phyloP scores from a whole-genome alignment of 2,329 filamentous ascomycete species.

The Trichoderma atroviride region DNA sequence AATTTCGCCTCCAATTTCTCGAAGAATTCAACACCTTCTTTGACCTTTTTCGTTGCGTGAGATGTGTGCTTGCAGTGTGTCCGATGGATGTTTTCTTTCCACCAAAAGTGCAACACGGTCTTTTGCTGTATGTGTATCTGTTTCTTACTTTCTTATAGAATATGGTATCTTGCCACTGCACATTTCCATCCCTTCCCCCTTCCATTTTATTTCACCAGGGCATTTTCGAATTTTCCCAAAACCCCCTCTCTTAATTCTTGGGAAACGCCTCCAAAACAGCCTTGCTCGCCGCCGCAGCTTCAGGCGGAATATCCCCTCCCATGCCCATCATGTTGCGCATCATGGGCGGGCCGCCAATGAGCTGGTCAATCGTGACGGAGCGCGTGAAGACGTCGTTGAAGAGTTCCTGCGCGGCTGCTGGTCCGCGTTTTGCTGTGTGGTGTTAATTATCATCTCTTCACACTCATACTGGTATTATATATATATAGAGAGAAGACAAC shows the following conservation, averaged over 20 bases:
- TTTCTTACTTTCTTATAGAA: not conserved
- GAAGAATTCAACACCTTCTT: not conserved
- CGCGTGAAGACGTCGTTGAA: constrained; percentile 39
- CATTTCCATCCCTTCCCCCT: too few relatives aligned
- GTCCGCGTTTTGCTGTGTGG: constrained; percentile 16
- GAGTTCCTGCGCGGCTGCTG: constrained; percentile 33
- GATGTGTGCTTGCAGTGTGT: not conserved
- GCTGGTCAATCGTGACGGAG: constrained; percentile 38
- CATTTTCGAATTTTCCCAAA: too few relatives aligned
- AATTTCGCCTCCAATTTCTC: not conserved
- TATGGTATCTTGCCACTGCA: not conserved
- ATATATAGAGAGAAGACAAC: not conserved
- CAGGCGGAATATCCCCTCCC: constrained; percentile 36
- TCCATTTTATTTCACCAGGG: not conserved
- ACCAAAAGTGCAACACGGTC: not conserved
- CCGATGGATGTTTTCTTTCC: not conserved
- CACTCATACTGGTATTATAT: not conserved
- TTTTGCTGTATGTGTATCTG: not conserved
- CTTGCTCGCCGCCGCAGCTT: constrained; percentile 35
- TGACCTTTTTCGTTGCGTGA: not conserved
- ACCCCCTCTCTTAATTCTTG: too few relatives aligned
- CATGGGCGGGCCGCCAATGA: constrained; percentile 35
- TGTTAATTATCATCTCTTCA: not conserved
- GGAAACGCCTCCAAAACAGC: constrained; percentile 34
- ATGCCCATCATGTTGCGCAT: constrained; percentile 41